Percentiles rank a stretch among this genome's conserved stretches.
These are phyloP conservation scores for Blastocystis sp. DNA, from an alignment of 352 stramenopile species.

Conservation along the genomic window DNA sequence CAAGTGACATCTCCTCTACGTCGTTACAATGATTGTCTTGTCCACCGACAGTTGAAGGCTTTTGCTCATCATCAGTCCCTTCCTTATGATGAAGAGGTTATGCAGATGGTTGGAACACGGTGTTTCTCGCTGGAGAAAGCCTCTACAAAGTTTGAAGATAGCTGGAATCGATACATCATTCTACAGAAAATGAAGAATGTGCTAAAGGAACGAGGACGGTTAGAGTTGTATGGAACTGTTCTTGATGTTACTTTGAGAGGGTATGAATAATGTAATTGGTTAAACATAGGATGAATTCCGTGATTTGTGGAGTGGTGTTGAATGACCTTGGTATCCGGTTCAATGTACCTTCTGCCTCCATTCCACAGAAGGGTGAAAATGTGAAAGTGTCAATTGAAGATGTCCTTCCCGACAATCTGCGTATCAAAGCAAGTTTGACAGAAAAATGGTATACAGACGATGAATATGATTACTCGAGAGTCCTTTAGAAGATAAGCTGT, in stretches of 20 bases:
- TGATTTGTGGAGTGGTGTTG: slow-evolving; percentile 28
- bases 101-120: neutral
- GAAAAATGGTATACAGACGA: slow-evolving; percentile 12
- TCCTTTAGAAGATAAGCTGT: neutral
- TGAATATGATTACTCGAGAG: neutral
- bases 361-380: slow-evolving; percentile 30
- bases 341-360: neutral
- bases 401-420: slow-evolving; percentile 13
- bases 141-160: slow-evolving; percentile 43
- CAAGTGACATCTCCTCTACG: slow-evolving; percentile 57
- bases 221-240: slow-evolving; percentile 23
- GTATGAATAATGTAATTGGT: neutral
- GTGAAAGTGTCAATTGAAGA: slow-evolving; percentile 23
- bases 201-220: neutral
- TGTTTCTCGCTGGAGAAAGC: slow-evolving; percentile 60
- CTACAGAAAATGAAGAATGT: slow-evolving; percentile 47
- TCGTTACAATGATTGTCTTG: slow-evolving; percentile 61
- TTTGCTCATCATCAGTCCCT: neutral
- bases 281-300: slow-evolving; percentile 49
- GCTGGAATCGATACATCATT: slow-evolving; percentile 61
- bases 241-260: slow-evolving; percentile 35
- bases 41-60: slow-evolving; percentile 52
- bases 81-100: slow-evolving; percentile 11
- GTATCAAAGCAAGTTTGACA: slow-evolving; percentile 21
- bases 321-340: slow-evolving; percentile 58